A percentile compares a stretch with the other conserved stretches of the same genome.
These are phyloP conservation scores for Ogataea pini DNA, from an alignment of 805 yeast genomes.

Conservation along the genomic window DNA sequence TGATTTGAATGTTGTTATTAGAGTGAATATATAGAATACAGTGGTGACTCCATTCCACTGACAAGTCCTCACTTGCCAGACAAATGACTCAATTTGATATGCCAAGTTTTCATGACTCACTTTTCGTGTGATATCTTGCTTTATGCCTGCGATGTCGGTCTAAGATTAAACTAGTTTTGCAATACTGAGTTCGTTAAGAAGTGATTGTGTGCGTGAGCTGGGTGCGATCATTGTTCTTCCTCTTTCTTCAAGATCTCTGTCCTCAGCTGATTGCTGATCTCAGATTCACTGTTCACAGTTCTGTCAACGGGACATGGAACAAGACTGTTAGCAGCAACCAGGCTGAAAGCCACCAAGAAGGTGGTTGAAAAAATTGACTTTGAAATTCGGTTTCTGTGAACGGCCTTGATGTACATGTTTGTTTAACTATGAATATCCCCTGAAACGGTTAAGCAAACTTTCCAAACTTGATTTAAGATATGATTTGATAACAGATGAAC, in stretches of 20 bases:
- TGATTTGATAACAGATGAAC: no score
- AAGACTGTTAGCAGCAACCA: conserved; percentile 36
- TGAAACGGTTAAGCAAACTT: background rate
- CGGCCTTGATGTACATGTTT: conserved; percentile 57
- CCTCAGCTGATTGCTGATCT: conserved; percentile 22
- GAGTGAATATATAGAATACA: background rate
- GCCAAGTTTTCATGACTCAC: background rate
- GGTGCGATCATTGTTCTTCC: background rate
- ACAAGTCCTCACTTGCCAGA: conserved; percentile 21
- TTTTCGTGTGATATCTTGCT: background rate
- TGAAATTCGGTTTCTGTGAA: conserved; percentile 56
- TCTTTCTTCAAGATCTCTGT: conserved; percentile 17
- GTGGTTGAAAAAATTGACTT: conserved; percentile 71
- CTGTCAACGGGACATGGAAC: conserved; percentile 48
- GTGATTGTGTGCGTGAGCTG: background rate
- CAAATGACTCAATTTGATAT: background rate
- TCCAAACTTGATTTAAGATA: background rate
- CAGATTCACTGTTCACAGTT: conserved; percentile 38
- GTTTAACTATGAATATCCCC: background rate
- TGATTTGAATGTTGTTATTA: background rate
- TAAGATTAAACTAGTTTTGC: background rate
- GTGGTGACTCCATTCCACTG: background rate
- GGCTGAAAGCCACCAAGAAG: conserved; percentile 67
- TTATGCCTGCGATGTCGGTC: background rate
- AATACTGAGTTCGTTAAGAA: background rate